Percentiles rank a stretch among this genome's conserved stretches.
phyloP scores from a whole-genome alignment of 2,329 filamentous ascomycete genomes.

The Zopfia rhizophila region DNA sequence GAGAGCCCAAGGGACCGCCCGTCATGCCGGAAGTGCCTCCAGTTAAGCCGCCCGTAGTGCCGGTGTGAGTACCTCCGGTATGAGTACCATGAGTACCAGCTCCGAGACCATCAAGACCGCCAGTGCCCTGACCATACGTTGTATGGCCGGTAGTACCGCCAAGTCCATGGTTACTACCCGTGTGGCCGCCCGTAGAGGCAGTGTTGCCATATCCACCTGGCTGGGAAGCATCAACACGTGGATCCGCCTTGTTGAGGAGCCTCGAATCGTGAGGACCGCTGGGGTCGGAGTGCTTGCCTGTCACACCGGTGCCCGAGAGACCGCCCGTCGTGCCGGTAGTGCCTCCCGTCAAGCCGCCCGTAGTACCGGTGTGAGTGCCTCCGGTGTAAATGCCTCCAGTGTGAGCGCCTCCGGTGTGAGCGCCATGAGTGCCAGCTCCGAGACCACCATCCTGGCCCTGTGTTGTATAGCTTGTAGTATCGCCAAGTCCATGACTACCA shows the following conservation, averaged over 20 bases:
- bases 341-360: conserved; percentile 11
- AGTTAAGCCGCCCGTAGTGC: background rate
- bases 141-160: conserved; percentile 4
- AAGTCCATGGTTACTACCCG: conserved; percentile 17
- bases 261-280: conserved; percentile 42
- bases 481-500: background rate
- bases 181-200: conserved; percentile 11
- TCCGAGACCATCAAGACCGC: background rate
- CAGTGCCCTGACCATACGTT: conserved; percentile 8
- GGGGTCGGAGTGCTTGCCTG: conserved; percentile 33
- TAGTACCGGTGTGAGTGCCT: conserved; percentile 17
- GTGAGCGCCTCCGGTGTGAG: conserved; percentile 3
- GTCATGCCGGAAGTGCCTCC: conserved; percentile 18
- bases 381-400: conserved; percentile 19
- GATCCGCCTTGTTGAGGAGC: conserved; percentile 42
- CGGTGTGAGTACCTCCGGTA: conserved; percentile 3
- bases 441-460: conserved; percentile 12
- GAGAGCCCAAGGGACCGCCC: conserved; percentile 13
- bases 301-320: conserved; percentile 12
- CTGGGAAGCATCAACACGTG: conserved; percentile 41
- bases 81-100: conserved; percentile 2
- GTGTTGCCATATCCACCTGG: conserved; percentile 34
- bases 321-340: conserved; percentile 5
- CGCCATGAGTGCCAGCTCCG: conserved; percentile 7
- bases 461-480: conserved; percentile 2